phyloP scores from a whole-genome alignment of 179 eudicot genomes.

The Drosera spatulata region DNA sequence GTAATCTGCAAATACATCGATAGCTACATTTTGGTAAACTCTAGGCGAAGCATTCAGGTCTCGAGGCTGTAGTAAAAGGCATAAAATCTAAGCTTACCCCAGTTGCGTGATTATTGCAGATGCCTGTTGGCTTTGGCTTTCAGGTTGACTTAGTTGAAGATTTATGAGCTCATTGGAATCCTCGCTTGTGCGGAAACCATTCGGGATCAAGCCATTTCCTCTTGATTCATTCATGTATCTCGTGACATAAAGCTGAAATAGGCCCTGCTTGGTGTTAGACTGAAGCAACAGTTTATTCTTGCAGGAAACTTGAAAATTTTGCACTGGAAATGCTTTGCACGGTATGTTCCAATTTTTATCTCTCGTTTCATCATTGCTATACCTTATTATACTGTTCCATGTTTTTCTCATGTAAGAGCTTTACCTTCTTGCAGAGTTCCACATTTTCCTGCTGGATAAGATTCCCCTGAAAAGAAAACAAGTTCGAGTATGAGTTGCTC shows the following conservation, averaged over 20 bases:
- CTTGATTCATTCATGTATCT: constrained; percentile 26
- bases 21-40: constrained; percentile 15
- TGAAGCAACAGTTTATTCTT: neutral
- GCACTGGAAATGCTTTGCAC: neutral
- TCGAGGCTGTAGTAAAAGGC: neutral
- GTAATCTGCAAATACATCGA: constrained; percentile 14
- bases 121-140: constrained; percentile 26
- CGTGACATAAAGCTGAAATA: constrained; percentile 41
- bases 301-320: neutral
- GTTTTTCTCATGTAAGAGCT: constrained; percentile 39
- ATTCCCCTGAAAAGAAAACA: constrained; percentile 32
- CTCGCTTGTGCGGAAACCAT: constrained; percentile 26
- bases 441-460: constrained; percentile 64
- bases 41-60: neutral
- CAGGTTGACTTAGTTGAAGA: constrained; percentile 57
- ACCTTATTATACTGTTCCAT: constrained; percentile 35
- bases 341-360: neutral
- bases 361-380: neutral
- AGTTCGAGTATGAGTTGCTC: neutral
- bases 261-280: neutral
- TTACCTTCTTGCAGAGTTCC: constrained; percentile 65
- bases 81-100: constrained; percentile 26
- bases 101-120: constrained; percentile 22
- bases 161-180: constrained; percentile 28
- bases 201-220: constrained; percentile 21